phyloP scores from a whole-genome alignment of 1,139 yeast species.

The Saccharomyces hybrid region DNA sequence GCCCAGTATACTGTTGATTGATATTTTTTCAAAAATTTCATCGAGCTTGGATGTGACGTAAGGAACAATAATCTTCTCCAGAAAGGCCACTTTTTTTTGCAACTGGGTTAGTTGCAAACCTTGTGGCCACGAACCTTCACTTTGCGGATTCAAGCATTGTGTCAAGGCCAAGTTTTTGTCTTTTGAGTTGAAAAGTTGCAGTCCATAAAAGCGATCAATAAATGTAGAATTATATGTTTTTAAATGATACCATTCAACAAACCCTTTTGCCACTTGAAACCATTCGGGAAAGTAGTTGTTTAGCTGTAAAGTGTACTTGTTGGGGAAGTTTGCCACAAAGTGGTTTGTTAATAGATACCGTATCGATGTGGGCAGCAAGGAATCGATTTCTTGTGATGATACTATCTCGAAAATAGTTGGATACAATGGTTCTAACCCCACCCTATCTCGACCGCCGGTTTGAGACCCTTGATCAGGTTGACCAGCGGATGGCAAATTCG shows the following conservation, averaged over 20 bases:
- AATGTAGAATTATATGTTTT: slow-evolving; percentile 77
- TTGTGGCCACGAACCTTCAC: slow-evolving; percentile 14
- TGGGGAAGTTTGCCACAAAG: slow-evolving; percentile 66
- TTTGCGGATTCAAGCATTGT: slow-evolving; percentile 7
- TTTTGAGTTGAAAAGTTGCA: slow-evolving; percentile 54
- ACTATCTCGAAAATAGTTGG: slow-evolving; percentile 41
- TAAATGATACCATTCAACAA: slow-evolving; percentile 69
- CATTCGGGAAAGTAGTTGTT: slow-evolving; percentile 64
- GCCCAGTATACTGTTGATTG: slow-evolving; percentile 50
- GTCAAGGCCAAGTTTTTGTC: slow-evolving; percentile 25
- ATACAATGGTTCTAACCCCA: slow-evolving; percentile 10
- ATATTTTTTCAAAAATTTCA: slow-evolving; percentile 54
- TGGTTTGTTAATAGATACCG: slow-evolving; percentile 75
- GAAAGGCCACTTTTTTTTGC: slow-evolving; percentile 53
- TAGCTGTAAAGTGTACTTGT: slow-evolving; percentile 53
- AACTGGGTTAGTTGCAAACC: slow-evolving; percentile 41
- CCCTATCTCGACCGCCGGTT: slow-evolving; percentile 5
- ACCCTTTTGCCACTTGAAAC: slow-evolving; percentile 54
- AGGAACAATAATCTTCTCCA: slow-evolving; percentile 59
- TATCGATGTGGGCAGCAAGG: slow-evolving; percentile 72
- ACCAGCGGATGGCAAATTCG: slow-evolving; percentile 22
- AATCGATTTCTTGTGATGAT: slow-evolving; percentile 73
- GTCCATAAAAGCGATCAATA: slow-evolving; percentile 87
- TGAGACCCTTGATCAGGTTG: slow-evolving; percentile 6
- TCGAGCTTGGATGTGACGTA: slow-evolving; percentile 73